A percentile compares a stretch with the other conserved stretches of the same genome.
Conservation (phyloP, 331 rosid species). For the Phaseolus coccineus region DNA sequence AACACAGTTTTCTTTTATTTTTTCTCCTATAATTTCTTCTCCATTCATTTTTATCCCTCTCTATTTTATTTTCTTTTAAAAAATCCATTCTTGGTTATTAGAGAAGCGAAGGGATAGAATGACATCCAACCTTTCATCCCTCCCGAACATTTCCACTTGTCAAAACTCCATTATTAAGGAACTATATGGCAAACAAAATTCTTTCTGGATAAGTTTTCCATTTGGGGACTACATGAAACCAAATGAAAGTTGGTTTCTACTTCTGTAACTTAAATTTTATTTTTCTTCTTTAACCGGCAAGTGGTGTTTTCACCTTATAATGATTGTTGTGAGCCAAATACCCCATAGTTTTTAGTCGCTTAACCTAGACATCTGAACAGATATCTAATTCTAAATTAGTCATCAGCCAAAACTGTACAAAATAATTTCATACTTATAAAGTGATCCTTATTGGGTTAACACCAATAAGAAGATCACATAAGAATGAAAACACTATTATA, state of each 20-base stretch:
- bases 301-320: not conserved
- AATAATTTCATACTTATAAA: not conserved
- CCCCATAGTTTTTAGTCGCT: not conserved
- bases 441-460: not conserved
- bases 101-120: not conserved
- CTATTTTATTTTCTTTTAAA: not conserved
- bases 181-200: not conserved
- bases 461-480: too few species aligned
- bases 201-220: not conserved
- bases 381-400: not conserved
- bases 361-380: not conserved
- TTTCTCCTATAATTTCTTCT: not conserved
- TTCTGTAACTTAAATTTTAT: not conserved
- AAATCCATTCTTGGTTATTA: not conserved
- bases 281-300: not conserved
- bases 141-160: not conserved
- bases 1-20: not conserved
- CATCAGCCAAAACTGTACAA: conserved; percentile 5
- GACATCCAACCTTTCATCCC: not conserved
- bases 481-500: too few species aligned
- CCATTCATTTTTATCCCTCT: not conserved
- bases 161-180: not conserved
- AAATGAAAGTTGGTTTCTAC: not conserved
- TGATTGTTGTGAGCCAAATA: not conserved
- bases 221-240: not conserved